Evolutionary conservation across 1,284 basidiomycete genomes (phyloP).

Genomic region (Cryptococcus jaspeensis): DNA sequence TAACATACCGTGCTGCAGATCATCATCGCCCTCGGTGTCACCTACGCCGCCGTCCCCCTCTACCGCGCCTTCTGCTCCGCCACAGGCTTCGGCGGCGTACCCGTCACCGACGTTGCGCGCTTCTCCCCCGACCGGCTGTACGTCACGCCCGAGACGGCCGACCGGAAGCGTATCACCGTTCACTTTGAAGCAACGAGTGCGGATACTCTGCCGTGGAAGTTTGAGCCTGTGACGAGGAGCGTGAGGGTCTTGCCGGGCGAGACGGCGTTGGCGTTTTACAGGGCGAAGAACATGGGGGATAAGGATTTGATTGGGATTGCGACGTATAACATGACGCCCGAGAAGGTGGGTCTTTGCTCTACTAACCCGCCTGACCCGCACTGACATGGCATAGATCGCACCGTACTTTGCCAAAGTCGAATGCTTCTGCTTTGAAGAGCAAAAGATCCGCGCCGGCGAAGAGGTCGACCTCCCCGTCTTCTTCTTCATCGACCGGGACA

Average conservation of each 20-base stretch:
- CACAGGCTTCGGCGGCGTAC: slow-evolving; percentile 94
- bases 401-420: slow-evolving; percentile 99
- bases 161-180: slow-evolving; percentile 73
- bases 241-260: slow-evolving; percentile 93
- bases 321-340: slow-evolving; percentile 83
- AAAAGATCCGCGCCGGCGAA: slow-evolving; percentile 89
- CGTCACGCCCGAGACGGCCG: slow-evolving; percentile 63
- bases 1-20: slow-evolving; percentile 57
- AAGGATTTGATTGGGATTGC: slow-evolving; percentile 97
- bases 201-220: slow-evolving; percentile 89
- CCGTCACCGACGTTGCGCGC: slow-evolving; percentile 76
- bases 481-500: slow-evolving; percentile 98
- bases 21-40: slow-evolving; percentile 74
- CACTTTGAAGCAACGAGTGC: slow-evolving; percentile 91
- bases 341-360: slow-evolving; percentile 39
- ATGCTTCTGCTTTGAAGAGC: slow-evolving; percentile 99
- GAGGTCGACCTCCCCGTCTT: slow-evolving; percentile 97
- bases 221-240: slow-evolving; percentile 84
- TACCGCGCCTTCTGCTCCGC: slow-evolving; percentile 98
- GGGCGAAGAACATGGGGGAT: slow-evolving; percentile 79
- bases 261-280: slow-evolving; percentile 95
- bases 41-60: slow-evolving; percentile 94
- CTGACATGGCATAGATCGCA: slow-evolving; percentile 65
- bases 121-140: slow-evolving; percentile 80
- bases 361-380: background rate